Evolutionary conservation across 805 yeast genomes (phyloP), one percentile per base, ranked within the genome.

Genomic region (Metschnikowia vanudenii): DNA sequence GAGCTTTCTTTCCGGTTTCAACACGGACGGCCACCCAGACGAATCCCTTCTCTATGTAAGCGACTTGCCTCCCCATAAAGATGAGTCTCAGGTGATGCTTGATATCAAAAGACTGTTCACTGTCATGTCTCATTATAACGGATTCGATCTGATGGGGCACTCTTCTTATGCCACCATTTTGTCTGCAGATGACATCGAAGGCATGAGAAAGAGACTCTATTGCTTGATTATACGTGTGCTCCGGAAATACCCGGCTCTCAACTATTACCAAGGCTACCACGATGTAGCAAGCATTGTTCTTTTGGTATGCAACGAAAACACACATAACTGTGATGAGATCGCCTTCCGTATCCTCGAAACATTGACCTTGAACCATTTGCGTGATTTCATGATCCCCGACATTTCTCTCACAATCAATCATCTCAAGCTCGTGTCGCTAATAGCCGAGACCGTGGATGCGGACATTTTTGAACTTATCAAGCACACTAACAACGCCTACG

Each of bases 251-350:
- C 91, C 91, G 0, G 57, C 64, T 3, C 68, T 91, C 35, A 72
- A 80, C 48, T 92, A 92, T 64, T 92, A 90, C 63, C 99, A 92
- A 65, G 99, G 99, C 0, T 88, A 78, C 63, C 98, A 92, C 64
- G 98, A 94, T 57, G 71, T 94, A 17, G 90, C 88, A 1, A 75
- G 87, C 31, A 75, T 86, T 4, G 69, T 87, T 6, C 66, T 86
- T 4, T 60, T 84, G 14, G 78, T 84, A 1, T 79, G 81, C 53
- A 59, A 57, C 31, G 57, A 59, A 16, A 50, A 49, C 8, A 19
- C 29, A 11, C 51, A 52, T 3, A 34, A 14, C 32, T 43, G 58
- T 4, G 57, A 65, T 39, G 72, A 68, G 55, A 45, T 49, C n/a
- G 64, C 75, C 2, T 76, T 71, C 47, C 58, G 58, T 17, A 57